phyloP scores from a whole-genome alignment of 768 basidiomycete species.

The Lentinula edodes region DNA sequence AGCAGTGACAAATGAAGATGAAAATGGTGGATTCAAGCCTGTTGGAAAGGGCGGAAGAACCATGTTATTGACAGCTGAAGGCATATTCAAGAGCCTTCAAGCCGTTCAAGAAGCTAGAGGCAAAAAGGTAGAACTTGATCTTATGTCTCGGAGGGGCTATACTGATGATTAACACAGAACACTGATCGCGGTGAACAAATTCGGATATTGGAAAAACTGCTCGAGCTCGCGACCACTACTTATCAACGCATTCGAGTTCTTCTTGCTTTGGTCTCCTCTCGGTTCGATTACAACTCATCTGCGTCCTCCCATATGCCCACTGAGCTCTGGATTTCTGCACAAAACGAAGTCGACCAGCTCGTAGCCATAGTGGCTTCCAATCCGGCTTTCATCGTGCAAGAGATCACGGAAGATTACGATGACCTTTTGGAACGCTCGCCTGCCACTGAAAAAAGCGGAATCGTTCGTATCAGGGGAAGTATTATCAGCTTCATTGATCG shows the following conservation, averaged over 20 bases:
- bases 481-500: conserved; percentile 96
- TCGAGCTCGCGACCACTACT: conserved; percentile 78
- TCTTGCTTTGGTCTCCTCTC: conserved; percentile 87
- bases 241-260: conserved; percentile 95
- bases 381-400: conserved; percentile 77
- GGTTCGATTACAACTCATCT: conserved; percentile 95
- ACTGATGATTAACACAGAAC: conserved; percentile 51
- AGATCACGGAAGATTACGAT: conserved; percentile 86
- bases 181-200: conserved; percentile 96
- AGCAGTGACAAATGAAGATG: conserved; percentile 29
- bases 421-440: conserved; percentile 82
- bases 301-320: conserved; percentile 84
- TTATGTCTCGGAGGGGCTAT: background rate
- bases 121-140: conserved; percentile 63
- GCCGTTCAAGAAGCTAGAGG: conserved; percentile 91
- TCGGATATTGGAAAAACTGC: conserved; percentile 79
- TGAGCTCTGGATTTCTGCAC: conserved; percentile 86
- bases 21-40: conserved; percentile 75
- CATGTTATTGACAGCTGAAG: conserved; percentile 75
- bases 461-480: conserved; percentile 88
- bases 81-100: conserved; percentile 89
- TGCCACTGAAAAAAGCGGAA: conserved; percentile 57
- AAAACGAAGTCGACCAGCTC: conserved; percentile 84
- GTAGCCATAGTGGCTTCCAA: conserved; percentile 73
- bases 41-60: conserved; percentile 88